A percentile compares a stretch with the other conserved stretches of the same genome.
These are phyloP conservation scores for Blastocystis sp. DNA, from an alignment of 352 stramenopile genomes.

Conservation along the genomic window DNA sequence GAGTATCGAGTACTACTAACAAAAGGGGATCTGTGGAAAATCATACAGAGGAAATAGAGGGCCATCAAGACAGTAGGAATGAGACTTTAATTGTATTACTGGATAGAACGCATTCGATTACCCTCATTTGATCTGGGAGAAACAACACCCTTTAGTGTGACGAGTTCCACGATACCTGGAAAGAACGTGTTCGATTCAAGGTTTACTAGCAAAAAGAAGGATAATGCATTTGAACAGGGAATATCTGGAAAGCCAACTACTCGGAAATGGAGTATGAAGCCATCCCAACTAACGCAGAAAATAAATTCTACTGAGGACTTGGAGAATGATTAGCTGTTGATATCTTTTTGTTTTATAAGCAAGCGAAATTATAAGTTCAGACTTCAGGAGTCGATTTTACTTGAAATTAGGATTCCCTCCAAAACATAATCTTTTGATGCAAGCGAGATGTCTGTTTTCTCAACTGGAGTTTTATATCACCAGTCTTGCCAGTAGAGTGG, in stretches of 20 bases:
- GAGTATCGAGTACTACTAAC: too few relatives aligned
- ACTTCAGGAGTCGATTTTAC: too few relatives aligned
- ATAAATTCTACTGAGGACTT: conserved; percentile 41
- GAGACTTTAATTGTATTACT: background rate
- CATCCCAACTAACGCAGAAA: background rate
- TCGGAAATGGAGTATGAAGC: background rate
- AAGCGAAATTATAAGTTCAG: background rate
- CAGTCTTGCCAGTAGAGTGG: background rate
- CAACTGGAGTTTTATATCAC: conserved; percentile 14
- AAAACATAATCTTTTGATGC: background rate
- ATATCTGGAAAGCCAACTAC: background rate
- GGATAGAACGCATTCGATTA: background rate
- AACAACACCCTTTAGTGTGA: background rate
- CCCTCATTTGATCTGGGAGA: conserved; percentile 17
- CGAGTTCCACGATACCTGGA: background rate
- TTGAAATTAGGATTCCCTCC: background rate
- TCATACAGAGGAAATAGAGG: background rate
- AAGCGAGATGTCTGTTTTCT: background rate
- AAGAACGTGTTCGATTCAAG: background rate
- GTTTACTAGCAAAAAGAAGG: background rate
- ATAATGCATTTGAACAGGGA: background rate
- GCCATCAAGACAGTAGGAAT: background rate
- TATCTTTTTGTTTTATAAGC: background rate
- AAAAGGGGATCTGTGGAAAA: background rate
- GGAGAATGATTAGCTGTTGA: background rate